Evolutionary conservation across 202 grass and related monocot species (phyloP), one percentile per base, ranked within the genome.

Genomic region (Bolboschoenoplectus hybrid): DNA sequence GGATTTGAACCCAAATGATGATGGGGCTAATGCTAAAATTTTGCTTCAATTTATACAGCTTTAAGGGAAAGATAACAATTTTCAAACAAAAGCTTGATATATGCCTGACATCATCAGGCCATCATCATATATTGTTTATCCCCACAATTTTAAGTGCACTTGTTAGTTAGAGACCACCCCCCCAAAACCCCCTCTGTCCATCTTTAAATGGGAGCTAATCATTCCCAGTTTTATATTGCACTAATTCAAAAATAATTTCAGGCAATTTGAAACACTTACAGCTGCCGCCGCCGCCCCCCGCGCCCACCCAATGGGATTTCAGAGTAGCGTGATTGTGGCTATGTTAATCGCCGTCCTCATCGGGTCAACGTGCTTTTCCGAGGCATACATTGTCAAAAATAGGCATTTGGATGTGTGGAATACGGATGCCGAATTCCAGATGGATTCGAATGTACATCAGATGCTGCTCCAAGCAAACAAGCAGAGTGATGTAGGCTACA

Each of bases 401-500:
- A 50, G 7, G 9, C 46, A 50, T 51, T 51, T 52, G 45, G 46
- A 74, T 74, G 71, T 74, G 3, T 74, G 46, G 45, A 49, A 74
- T 13, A 10, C 20, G 10, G 9, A 51, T 32, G 8, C 7, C 4
- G 71, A 74, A 50, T 74, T 74, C 0, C 71, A 74, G 46, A 74
- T 74, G 71, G 71, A 52, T 51, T 74, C 71, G 1, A 52, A 51
- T 74, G 45, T 52, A 6, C 71, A 74, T 32, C 46, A 32, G 20
- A 51, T 50, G 71, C 9, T 74, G 71, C 71, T 74, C 8, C 45
- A 74, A 51, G 71, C 46, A 1, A 46, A 51, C 9, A 74, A 51
- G 1, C 5, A 1, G 3, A 16, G 36, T 10, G 0, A 0, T 53
- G 4, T n/a, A 47, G 0, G 7, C 2, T 0, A 5, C 3, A 41